Percentiles rank a stretch among this genome's conserved stretches.
Conservation (phyloP, 2,329 filamentous ascomycete genomes). For the Plectosphaerella sp. region DNA sequence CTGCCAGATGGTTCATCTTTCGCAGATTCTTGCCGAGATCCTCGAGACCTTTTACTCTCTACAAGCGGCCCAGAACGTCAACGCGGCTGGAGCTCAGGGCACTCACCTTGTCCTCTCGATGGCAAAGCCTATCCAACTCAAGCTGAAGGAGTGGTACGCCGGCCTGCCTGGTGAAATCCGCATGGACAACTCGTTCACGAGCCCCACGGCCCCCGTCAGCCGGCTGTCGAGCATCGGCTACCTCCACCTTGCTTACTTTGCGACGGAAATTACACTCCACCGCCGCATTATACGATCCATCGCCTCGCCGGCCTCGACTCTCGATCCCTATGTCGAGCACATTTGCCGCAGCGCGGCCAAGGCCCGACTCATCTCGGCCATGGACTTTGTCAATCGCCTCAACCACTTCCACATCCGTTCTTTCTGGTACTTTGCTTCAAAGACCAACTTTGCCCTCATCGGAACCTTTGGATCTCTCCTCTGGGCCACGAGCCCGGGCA, state of each 20-base stretch:
- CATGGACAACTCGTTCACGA: constrained; percentile 57
- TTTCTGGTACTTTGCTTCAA: constrained; percentile 89
- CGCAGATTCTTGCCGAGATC: constrained; percentile 72
- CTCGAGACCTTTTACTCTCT: constrained; percentile 81
- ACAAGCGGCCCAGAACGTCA: constrained; percentile 66
- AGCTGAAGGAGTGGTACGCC: constrained; percentile 78
- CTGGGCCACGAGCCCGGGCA: constrained; percentile 81
- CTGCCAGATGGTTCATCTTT: constrained; percentile 70
- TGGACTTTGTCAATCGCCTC: constrained; percentile 95
- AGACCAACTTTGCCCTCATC: constrained; percentile 90
- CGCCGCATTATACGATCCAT: constrained; percentile 85
- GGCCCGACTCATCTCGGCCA: constrained; percentile 87
- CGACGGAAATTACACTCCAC: constrained; percentile 89
- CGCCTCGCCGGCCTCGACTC: constrained; percentile 30
- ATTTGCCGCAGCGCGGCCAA: constrained; percentile 94
- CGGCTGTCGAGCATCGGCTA: constrained; percentile 64
- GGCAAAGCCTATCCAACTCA: constrained; percentile 78
- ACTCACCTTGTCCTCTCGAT: constrained; percentile 69
- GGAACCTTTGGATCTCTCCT: constrained; percentile 89
- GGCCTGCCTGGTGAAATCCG: constrained; percentile 59
- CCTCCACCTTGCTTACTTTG: constrained; percentile 88
- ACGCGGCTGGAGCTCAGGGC: constrained; percentile 62
- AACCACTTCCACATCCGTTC: constrained; percentile 80
- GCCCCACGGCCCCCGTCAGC: constrained; percentile 28
- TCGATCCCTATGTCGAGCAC: constrained; percentile 79